phyloP scores from a whole-genome alignment of 2,329 filamentous ascomycete genomes.

The Xylaria sp. region DNA sequence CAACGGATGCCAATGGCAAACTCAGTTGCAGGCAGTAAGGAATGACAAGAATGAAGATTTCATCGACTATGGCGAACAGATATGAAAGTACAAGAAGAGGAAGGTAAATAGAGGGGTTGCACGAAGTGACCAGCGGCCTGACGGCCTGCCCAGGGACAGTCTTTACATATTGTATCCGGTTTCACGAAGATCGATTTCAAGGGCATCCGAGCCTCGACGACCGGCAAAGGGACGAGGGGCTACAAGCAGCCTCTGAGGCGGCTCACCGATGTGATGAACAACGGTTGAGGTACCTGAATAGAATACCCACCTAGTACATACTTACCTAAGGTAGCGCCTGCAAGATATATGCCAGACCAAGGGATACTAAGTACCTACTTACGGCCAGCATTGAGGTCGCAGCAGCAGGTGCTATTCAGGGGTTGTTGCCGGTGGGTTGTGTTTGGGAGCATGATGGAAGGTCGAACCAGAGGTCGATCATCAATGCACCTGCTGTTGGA shows the following conservation, averaged over 20 bases:
- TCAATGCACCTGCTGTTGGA: conserved; percentile 34
- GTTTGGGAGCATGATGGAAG: conserved; percentile 29
- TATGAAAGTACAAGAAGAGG: not conserved
- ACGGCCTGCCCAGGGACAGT: conserved; percentile 15
- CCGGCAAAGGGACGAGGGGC: not conserved
- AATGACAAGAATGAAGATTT: conserved; percentile 19
- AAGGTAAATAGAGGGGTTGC: not conserved
- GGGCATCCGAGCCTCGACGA: conserved; percentile 14
- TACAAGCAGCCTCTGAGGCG: not conserved
- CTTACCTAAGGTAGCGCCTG: no score
- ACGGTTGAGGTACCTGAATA: not conserved
- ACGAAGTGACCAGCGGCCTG: conserved; percentile 6
- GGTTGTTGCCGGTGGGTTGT: conserved; percentile 14
- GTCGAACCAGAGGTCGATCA: conserved; percentile 33
- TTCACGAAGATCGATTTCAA: conserved; percentile 14
- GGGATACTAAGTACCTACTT: no score
- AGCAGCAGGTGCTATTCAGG: conserved; percentile 1
- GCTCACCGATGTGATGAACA: not conserved
- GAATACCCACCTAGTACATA: not conserved
- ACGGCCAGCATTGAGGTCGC: not conserved
- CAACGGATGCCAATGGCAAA: conserved; percentile 6
- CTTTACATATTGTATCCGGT: conserved; percentile 23
- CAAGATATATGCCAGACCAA: no score
- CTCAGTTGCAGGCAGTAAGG: conserved; percentile 10
- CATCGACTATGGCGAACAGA: conserved; percentile 13